Evolutionary conservation across 2,329 filamentous ascomycete genomes (phyloP), one percentile per base, ranked within the genome.

Genomic region (Aureobasidium sp.): DNA sequence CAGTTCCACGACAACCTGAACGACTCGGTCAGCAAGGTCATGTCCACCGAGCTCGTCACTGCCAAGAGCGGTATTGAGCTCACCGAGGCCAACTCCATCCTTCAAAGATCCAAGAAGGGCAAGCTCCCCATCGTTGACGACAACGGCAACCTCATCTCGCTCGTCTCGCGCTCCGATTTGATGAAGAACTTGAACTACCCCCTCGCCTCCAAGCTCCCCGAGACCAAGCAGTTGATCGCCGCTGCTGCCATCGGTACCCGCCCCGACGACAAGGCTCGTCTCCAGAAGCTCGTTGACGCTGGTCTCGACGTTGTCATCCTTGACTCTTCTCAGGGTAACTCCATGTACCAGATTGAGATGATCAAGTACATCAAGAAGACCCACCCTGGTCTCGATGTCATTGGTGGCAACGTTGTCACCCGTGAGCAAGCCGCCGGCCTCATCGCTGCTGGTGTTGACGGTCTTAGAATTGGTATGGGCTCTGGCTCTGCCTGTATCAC

Each of bases 171-270:
- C 70, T 96, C 92, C 70, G 94, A 99, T 78, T 80, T 99, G 78
- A 97, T 92, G 82, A 99, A 99, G 85, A 99, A 99, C 81, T 84
- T 96, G 65, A 87, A 97, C 79, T 99, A 95, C 79, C 94, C 94
- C 39, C 83, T 97, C 65, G 92, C 94, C 52, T 97, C 94, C 60
- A 99, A 99, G 82, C 86, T 96, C 42, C 90, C 92, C 62, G 86
- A 95, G 72, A 97, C 93, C 68, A 99, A 99, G 83, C 95, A 99
- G 82, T 86, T 99, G 48, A 90, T 99, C 71, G 91, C 91, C 73
- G 92, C 92, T 67, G 94, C 94, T 66, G 90, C 94, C 65, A 95
- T 99, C 72, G 95, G 95, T 67, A 99, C 94, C 48, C 87, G 94
- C 36, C 90, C 91, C 53, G 91, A 95, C 76, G 94, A 99, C 77